Conservation (phyloP, 768 basidiomycete genomes). For the Lyophyllum decastes region DNA sequence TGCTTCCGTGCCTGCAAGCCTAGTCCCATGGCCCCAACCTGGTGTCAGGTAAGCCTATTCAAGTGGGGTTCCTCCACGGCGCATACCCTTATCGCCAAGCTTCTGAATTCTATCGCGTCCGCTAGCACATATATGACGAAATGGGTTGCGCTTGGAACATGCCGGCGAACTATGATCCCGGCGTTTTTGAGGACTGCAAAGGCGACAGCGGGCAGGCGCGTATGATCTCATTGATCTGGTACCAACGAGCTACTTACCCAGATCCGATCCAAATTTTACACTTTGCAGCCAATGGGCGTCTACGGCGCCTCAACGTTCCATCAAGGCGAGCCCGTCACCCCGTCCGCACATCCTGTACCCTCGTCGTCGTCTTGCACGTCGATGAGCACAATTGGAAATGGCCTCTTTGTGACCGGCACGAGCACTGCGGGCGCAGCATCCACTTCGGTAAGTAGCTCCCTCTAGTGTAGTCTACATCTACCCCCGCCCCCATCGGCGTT, state of each 20-base stretch:
- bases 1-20: conserved; percentile 75
- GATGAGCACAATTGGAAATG: conserved; percentile 53
- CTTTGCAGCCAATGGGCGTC: conserved; percentile 60
- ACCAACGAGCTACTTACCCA: not conserved
- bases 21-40: conserved; percentile 43
- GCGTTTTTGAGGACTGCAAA: conserved; percentile 50
- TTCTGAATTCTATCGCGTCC: not conserved
- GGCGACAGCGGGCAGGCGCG: conserved; percentile 52
- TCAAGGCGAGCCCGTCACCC: conserved; percentile 61
- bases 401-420: conserved; percentile 32
- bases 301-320: conserved; percentile 66
- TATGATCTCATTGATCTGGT: conserved; percentile 2
- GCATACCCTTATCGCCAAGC: not conserved
- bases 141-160: conserved; percentile 67
- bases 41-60: conserved; percentile 37
- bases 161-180: conserved; percentile 49
- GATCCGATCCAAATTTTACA: not conserved
- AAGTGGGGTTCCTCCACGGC: not conserved
- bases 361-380: conserved; percentile 62
- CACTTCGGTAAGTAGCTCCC: conserved; percentile 13
- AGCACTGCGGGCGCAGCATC: conserved; percentile 21
- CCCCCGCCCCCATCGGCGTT: no score
- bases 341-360: conserved; percentile 56
- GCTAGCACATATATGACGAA: conserved; percentile 54
- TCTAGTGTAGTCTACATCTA: not conserved